phyloP scores from a whole-genome alignment of 2,329 filamentous ascomycete species.

The Davidsoniella eucalypti region DNA sequence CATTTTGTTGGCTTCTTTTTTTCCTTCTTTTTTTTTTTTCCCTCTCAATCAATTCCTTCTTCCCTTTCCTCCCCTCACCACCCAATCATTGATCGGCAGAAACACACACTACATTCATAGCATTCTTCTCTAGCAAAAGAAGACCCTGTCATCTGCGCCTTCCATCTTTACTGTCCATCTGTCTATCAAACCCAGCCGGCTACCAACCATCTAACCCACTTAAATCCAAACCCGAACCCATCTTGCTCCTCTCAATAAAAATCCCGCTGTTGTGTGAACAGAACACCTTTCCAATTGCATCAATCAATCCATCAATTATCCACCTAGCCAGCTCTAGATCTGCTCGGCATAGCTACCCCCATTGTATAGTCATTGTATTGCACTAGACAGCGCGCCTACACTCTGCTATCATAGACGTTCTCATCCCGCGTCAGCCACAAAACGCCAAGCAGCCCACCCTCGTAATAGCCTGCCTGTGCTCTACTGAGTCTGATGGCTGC shows the following conservation, averaged over 20 bases:
- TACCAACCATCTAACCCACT: too few relatives aligned
- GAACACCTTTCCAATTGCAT: slow-evolving; percentile 6
- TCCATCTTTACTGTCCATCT: neutral
- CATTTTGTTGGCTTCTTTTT: neutral
- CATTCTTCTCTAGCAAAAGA: neutral
- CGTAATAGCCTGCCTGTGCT: too few relatives aligned
- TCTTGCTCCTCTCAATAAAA: slow-evolving; percentile 1
- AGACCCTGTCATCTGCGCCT: too few relatives aligned
- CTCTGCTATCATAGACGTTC: too few relatives aligned
- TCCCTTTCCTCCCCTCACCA: neutral
- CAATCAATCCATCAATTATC: neutral
- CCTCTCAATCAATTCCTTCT: slow-evolving; percentile 2
- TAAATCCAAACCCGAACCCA: neutral
- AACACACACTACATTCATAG: neutral
- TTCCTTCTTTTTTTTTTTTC: slow-evolving; percentile 2
- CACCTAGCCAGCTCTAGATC: neutral
- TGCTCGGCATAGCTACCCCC: neutral
- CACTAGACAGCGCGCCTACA: too few relatives aligned
- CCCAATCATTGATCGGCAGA: too few relatives aligned
- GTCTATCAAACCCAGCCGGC: neutral
- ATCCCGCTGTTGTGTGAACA: slow-evolving; percentile 2
- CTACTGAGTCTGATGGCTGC: too few relatives aligned
- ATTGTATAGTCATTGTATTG: neutral
- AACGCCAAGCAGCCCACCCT: too few relatives aligned
- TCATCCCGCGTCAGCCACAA: too few relatives aligned